Evolutionary conservation across 169 alveolate species (phyloP).

Genomic region (Plasmodium vinckei): DNA sequence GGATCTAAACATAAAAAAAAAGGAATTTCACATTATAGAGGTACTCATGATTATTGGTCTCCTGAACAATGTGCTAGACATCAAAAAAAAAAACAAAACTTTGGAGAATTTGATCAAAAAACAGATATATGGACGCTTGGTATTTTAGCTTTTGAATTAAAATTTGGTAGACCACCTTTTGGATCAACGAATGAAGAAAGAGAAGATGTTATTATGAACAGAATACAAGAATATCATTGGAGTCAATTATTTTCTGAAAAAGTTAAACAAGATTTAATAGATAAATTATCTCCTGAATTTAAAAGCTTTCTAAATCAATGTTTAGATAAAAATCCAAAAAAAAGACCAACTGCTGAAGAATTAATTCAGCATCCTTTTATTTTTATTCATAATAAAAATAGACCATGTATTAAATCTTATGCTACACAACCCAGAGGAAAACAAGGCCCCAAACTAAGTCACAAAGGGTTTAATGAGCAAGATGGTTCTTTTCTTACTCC

Average conservation of each 20-base stretch:
- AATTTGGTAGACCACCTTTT: slow-evolving; percentile 85
- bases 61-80: slow-evolving; percentile 88
- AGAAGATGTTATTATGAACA: slow-evolving; percentile 77
- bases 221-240: slow-evolving; percentile 84
- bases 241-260: slow-evolving; percentile 74
- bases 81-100: slow-evolving; percentile 77
- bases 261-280: slow-evolving; percentile 61
- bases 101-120: slow-evolving; percentile 87
- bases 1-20: slow-evolving; percentile 79
- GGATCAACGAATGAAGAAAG: slow-evolving; percentile 85
- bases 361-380: slow-evolving; percentile 83
- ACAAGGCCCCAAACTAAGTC: slow-evolving; percentile 55
- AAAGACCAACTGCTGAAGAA: slow-evolving; percentile 81
- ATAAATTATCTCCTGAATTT: slow-evolving; percentile 80
- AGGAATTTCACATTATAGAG: slow-evolving; percentile 79
- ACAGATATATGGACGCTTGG: slow-evolving; percentile 91
- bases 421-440: slow-evolving; percentile 80
- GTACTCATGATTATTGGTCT: slow-evolving; percentile 86
- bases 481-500: slow-evolving; percentile 70
- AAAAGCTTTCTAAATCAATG: slow-evolving; percentile 80
- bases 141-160: slow-evolving; percentile 87
- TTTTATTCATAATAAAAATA: slow-evolving; percentile 77
- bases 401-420: slow-evolving; percentile 77
- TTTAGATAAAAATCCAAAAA: slow-evolving; percentile 81
- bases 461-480: slow-evolving; percentile 75